Conservation (phyloP, 306 rosid species). For the Inga laurina region DNA sequence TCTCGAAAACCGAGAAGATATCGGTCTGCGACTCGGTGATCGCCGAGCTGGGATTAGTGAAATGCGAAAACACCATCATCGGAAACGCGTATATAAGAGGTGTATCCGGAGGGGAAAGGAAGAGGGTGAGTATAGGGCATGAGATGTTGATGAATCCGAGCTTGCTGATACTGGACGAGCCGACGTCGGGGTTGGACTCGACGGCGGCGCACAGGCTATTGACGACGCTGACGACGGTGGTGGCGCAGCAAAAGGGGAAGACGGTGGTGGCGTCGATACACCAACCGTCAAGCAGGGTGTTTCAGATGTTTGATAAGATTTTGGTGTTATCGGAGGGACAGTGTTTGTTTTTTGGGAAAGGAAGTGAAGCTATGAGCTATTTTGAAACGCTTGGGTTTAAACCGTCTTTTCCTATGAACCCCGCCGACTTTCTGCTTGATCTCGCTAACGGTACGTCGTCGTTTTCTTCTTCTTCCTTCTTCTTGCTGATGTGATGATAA, state of each 20-base stretch:
- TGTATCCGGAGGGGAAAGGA: conserved; percentile 86
- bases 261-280: conserved; percentile 80
- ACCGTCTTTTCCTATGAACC: conserved; percentile 81
- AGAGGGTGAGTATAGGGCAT: conserved; percentile 83
- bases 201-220: conserved; percentile 78
- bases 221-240: conserved; percentile 42
- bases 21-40: conserved; percentile 66
- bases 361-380: conserved; percentile 60
- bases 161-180: conserved; percentile 73
- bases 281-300: conserved; percentile 90
- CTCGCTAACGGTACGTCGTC: conserved; percentile 86
- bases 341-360: conserved; percentile 71
- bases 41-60: conserved; percentile 59
- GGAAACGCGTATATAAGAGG: conserved; percentile 85
- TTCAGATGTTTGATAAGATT: conserved; percentile 71
- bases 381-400: conserved; percentile 69
- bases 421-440: conserved; percentile 92
- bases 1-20: conserved; percentile 44
- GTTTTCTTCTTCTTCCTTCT: neutral
- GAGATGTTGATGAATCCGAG: conserved; percentile 86
- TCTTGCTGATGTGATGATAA: neutral
- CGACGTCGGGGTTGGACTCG: conserved; percentile 89
- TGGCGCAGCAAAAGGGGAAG: conserved; percentile 79
- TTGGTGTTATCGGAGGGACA: conserved; percentile 68
- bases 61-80: conserved; percentile 74